Conservation (phyloP, 1,139 yeast genomes). For the Saccharomyces hybrid region DNA sequence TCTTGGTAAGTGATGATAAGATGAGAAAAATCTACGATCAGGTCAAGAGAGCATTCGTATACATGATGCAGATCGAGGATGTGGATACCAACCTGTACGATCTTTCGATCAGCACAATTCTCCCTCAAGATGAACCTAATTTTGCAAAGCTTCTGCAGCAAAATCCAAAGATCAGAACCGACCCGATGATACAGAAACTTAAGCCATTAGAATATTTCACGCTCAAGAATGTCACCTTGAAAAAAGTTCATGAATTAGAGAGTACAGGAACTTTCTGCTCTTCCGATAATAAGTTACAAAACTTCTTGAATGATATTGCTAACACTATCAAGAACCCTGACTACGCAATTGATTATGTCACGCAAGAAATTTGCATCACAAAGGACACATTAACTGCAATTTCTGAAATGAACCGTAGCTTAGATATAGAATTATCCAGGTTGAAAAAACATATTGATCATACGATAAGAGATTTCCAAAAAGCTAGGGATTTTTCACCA, state of each 20-base stretch:
- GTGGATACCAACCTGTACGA: slow-evolving; percentile 66
- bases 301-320: slow-evolving; percentile 73
- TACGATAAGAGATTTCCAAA: slow-evolving; percentile 17
- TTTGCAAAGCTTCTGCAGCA: slow-evolving; percentile 46
- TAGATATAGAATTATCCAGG: slow-evolving; percentile 7
- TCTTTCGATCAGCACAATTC: slow-evolving; percentile 63
- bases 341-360: slow-evolving; percentile 55
- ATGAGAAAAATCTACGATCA: slow-evolving; percentile 58
- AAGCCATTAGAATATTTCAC: slow-evolving; percentile 59
- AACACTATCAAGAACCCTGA: slow-evolving; percentile 75
- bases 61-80: slow-evolving; percentile 67
- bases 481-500: slow-evolving; percentile 17
- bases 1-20: slow-evolving; percentile 36
- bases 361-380: slow-evolving; percentile 55
- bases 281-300: slow-evolving; percentile 61
- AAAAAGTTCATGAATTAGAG: slow-evolving; percentile 70
- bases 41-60: slow-evolving; percentile 71
- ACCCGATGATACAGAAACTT: slow-evolving; percentile 43
- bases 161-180: slow-evolving; percentile 18
- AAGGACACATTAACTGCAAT: slow-evolving; percentile 43
- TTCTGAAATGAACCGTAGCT: slow-evolving; percentile 12
- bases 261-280: slow-evolving; percentile 58
- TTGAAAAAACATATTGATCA: slow-evolving; percentile 14
- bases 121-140: slow-evolving; percentile 55
- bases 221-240: slow-evolving; percentile 68